Evolutionary conservation across 768 basidiomycete species (phyloP), one percentile per base, ranked within the genome.

Genomic region (Boletus tylopilopsis): DNA sequence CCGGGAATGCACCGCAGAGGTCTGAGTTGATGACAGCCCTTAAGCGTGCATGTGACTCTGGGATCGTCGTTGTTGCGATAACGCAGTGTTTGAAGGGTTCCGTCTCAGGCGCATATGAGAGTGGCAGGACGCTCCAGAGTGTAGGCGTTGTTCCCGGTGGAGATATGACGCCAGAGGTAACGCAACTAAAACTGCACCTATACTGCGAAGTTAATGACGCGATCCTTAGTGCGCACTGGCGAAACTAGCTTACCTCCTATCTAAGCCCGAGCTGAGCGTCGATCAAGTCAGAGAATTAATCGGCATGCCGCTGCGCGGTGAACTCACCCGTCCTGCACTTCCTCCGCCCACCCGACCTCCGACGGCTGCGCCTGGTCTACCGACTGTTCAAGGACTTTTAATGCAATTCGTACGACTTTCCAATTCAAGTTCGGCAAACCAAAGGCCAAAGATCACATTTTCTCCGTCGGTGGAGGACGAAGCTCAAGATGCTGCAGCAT

Each of bases 141-240:
- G 77, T 73, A n/a, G 92, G 93, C 0, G 85, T 94, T 18, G 79
- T 94, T 12, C 77, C 89, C 0, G 93, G 93, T 6, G 82, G 81
- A 23, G 94, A 96, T 66, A 94, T 95, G 93, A 96, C 94, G 2
- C 90, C 92, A n/a, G 92, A 95, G 80, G 90, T 90, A 51, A 50
- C 34, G 6, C 16, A 1, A 22, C 23, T n/a, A 9, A 39, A 42
- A 30, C 34, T 45, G 9, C 21, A 25, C 12, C 36, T 27, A 13
- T 13, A 11, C 37, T 15, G 37, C 33, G 13, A 33, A 27, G 18
- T 45, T 56, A 16, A 56, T 34, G 27, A 9, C n/a, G 45, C 19
- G 45, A 40, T 18, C 9, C 16, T 8, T 49, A 94, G 92, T 91
- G 90, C 51, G 94, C 94, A 2, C 78, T 96, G 18, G 78, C 91